phyloP scores from a whole-genome alignment of 257 asterid genomes.

The Salvia hispanica region DNA sequence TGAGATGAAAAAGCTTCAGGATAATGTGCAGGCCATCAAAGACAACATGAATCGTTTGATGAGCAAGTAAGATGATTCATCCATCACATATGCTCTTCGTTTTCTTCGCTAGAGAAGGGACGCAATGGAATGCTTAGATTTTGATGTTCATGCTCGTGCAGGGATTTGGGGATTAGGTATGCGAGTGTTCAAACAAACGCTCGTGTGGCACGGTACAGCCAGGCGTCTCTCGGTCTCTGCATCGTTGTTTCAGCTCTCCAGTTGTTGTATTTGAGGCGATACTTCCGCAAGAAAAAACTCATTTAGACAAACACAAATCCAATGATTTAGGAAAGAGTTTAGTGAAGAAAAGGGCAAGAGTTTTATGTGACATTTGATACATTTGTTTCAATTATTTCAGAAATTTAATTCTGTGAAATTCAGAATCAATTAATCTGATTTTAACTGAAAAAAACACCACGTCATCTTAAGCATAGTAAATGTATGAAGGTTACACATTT shows the following conservation, averaged over 20 bases:
- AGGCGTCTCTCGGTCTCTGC: constrained; percentile 58
- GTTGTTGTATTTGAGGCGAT: constrained; percentile 57
- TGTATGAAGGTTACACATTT: neutral
- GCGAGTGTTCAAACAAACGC: constrained; percentile 54
- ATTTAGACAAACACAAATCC: constrained; percentile 35
- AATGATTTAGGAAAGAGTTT: neutral
- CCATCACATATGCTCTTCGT: too few relatives aligned
- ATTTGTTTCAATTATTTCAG: neutral
- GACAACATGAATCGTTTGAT: constrained; percentile 45
- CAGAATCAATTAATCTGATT: neutral
- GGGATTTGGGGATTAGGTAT: constrained; percentile 57
- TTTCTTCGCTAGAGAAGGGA: too few relatives aligned
- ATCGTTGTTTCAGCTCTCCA: constrained; percentile 48
- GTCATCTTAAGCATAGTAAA: neutral
- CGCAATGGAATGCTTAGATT: neutral
- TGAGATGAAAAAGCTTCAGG: constrained; percentile 68
- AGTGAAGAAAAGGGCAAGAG: neutral
- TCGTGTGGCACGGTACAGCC: constrained; percentile 59
- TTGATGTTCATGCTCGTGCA: constrained; percentile 31
- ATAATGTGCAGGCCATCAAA: constrained; percentile 45
- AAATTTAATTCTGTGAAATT: neutral
- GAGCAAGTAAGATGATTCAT: constrained; percentile 10
- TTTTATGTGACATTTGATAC: neutral
- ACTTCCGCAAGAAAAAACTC: constrained; percentile 65
- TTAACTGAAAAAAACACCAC: neutral